Conservation (phyloP, 148 eudicot genomes). For the Euryodendron excelsum region DNA sequence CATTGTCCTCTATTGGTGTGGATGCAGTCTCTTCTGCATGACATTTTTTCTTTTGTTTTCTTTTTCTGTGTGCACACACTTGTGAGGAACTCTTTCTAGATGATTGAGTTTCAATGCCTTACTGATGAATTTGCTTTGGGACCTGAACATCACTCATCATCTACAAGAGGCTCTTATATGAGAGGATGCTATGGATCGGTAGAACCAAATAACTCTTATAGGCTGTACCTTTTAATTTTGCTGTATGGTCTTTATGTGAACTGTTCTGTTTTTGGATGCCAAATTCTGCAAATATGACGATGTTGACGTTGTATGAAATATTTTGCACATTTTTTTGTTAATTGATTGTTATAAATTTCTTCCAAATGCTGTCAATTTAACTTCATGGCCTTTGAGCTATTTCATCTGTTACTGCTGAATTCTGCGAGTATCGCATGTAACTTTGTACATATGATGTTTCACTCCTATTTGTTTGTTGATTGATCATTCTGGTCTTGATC, state of each 20-base stretch:
- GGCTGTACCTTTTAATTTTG: too few relatives aligned
- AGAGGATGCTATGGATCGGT: background rate
- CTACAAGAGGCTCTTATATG: background rate
- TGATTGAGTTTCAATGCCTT: background rate
- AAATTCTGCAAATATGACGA: background rate
- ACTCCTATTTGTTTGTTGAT: background rate
- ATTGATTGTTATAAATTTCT: too few relatives aligned
- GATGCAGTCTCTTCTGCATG: background rate
- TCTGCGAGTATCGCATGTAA: background rate
- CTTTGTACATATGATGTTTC: background rate
- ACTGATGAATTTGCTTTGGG: background rate
- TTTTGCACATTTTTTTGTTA: too few relatives aligned
- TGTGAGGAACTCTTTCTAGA: background rate
- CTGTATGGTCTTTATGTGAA: too few relatives aligned
- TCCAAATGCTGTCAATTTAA: background rate
- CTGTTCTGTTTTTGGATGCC: background rate
- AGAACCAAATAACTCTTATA: background rate
- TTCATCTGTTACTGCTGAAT: background rate
- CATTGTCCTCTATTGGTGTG: background rate
- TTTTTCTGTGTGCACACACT: too few relatives aligned
- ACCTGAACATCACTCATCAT: background rate
- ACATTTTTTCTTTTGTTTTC: too few relatives aligned
- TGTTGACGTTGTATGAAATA: too few relatives aligned
- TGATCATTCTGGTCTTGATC: background rate
- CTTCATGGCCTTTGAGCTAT: background rate